A percentile compares a stretch with the other conserved stretches of the same genome.
phyloP scores from a whole-genome alignment of 768 basidiomycete genomes.

The Tylopilus plumbeoviolaceoides region DNA sequence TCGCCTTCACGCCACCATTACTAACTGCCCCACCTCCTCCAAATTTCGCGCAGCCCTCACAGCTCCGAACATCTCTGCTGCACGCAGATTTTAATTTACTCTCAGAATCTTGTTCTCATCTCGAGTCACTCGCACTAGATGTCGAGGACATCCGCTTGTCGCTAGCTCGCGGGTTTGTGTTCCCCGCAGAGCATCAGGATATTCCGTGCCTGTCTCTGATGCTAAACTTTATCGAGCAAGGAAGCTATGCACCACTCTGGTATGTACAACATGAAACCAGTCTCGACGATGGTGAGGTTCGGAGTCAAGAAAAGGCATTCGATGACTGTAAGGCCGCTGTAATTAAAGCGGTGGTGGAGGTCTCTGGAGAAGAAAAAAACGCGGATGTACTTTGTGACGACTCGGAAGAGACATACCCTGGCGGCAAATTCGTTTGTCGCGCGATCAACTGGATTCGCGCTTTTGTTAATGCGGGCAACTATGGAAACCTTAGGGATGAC shows the following conservation, averaged over 20 bases:
- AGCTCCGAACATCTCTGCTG: slow-evolving; percentile 44
- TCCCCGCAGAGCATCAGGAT: slow-evolving; percentile 52
- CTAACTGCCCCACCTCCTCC: slow-evolving; percentile 33
- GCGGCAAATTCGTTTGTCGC: slow-evolving; percentile 66
- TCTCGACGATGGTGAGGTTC: slow-evolving; percentile 40
- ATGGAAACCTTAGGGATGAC: slow-evolving; percentile 55
- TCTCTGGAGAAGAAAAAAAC: slow-evolving; percentile 78
- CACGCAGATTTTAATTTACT: slow-evolving; percentile 68
- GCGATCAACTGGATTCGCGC: slow-evolving; percentile 75
- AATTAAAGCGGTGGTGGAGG: slow-evolving; percentile 82
- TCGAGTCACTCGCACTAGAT: slow-evolving; percentile 77
- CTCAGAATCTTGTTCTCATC: slow-evolving; percentile 68
- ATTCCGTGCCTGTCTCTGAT: slow-evolving; percentile 59
- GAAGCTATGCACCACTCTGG: slow-evolving; percentile 68
- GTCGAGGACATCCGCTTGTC: slow-evolving; percentile 71
- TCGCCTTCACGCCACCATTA: slow-evolving; percentile 57
- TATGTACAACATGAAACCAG: slow-evolving; percentile 33
- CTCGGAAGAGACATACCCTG: slow-evolving; percentile 49
- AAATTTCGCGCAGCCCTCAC: slow-evolving; percentile 37
- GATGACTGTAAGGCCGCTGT: slow-evolving; percentile 82
- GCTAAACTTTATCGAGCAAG: slow-evolving; percentile 71
- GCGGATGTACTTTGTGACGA: slow-evolving; percentile 76
- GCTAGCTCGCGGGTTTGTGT: slow-evolving; percentile 61
- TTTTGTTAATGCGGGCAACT: slow-evolving; percentile 40
- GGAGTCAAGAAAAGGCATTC: slow-evolving; percentile 68